Evolutionary conservation across 2,329 filamentous ascomycete species (phyloP), one percentile per base, ranked within the genome.

Genomic region (Fusarium nygamai): DNA sequence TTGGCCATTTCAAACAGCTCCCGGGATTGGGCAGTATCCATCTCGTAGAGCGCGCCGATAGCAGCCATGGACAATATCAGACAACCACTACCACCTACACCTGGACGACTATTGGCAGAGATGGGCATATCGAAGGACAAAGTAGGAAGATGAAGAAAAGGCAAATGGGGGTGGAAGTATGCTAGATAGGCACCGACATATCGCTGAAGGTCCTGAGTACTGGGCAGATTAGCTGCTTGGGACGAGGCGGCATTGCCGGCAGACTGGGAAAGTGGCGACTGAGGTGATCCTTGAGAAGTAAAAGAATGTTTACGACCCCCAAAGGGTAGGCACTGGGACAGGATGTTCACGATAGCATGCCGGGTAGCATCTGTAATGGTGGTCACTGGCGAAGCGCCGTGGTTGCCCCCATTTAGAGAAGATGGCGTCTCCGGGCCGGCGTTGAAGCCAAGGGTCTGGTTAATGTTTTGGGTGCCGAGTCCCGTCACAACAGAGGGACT

Each of bases 1-100:
- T 98, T 98, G 56, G 95, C 94, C 80, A 95, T 92, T 76, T 97
- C 94, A 79, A 98, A 98, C 13, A 99, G 84, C 53, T 97, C 93
- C 81, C 92, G 93, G 31, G 95, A 97, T 63, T 92, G 89, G 34
- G 88, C 87, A 67, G 92, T 90, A 68, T 98, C 95, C 80, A 92
- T 90, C 84, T 98, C 96, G 83, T 98, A 98, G 44, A 98, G 86
- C 41, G 94, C 93, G 29, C 93, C 94, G 75, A 88, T 86, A n/a
- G 94, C 93, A 36, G 93, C 92, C 89, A 96, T 95, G 24, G 93
- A 93, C 41, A 96, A 87, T 65, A 96, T 91, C 70, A 96, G 86
- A 81, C 96, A 98, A 60, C 94, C 95, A 67, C 93, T 94, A 64
- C 95, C 95, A 67, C 94, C 94, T 71, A 93, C 80, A 85, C 88